Evolutionary conservation across 2,329 filamentous ascomycete species (phyloP), one percentile per base, ranked within the genome.

Genomic region (Botrytis squamosa): DNA sequence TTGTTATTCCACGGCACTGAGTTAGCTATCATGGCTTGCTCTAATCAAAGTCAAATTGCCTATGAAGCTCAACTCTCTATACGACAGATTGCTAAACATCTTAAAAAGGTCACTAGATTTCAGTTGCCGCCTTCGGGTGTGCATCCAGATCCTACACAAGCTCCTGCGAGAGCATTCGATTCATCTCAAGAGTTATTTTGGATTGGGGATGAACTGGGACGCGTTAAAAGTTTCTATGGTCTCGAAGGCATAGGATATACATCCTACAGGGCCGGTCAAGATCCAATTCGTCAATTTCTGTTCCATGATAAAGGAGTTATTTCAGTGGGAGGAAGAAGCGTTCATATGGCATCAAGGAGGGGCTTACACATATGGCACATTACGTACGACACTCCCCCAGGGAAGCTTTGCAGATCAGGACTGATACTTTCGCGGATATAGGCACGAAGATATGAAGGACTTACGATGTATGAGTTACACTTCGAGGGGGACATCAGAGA

Each of bases 381-480:
- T 75, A 89, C 87, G 86, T 94, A 88, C 74, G 77, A 33, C 33
- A 76, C n/a, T 29, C 33, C 12, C 25, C 25, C 25, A 12, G 25
- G 40, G 40, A 33, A 72, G 22, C 46, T 44, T 57, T 40, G 25
- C 40, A 44, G 40, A n/a, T 40, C 16, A 70, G 75, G 66, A 71
- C 79, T 81, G 74, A 79, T 73, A n/a, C 49, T 16, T 40, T 49
- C 29, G 57, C n/a, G 63, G 63, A 52, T 78, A 77, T 76, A 93
- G 91, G 76, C 87, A 90, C 80, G 85, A 90, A 42, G 91, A 92
- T 73, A 97, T 98, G 91, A 90, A 88, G 76, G 93, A 98, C 80
- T 85, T 99, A 76, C 90, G 90, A 78, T 98, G 96, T 83, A 98
- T 98, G 94, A 95, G 92, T 81, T 98, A 97, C 81, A 97, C 94